Conservation (phyloP, 306 rosid species). For the Prunus padus region DNA sequence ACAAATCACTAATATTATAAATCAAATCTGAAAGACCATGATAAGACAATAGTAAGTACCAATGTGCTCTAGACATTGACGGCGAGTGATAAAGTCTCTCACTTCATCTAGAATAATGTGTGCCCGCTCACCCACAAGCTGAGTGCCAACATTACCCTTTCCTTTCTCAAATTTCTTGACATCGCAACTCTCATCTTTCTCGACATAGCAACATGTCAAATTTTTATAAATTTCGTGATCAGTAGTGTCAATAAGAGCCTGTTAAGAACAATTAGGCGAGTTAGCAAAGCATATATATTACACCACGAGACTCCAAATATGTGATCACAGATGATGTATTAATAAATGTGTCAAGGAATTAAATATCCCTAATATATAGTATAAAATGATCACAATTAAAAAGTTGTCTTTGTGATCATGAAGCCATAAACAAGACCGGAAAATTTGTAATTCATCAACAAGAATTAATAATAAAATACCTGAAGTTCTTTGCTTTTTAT, state of each 20-base stretch:
- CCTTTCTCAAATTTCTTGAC: constrained; percentile 41
- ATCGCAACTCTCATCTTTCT: constrained; percentile 7
- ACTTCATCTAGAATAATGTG: constrained; percentile 79
- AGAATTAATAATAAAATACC: neutral
- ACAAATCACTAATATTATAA: constrained; percentile 11
- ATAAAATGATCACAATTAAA: neutral
- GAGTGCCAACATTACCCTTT: constrained; percentile 87
- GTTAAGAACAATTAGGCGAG: constrained; percentile 20
- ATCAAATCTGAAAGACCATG: constrained; percentile 9
- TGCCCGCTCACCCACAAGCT: constrained; percentile 85
- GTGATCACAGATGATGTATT: neutral
- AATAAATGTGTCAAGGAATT: neutral
- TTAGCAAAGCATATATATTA: constrained; percentile 9
- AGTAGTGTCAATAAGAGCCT: constrained; percentile 80
- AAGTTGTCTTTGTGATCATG: neutral
- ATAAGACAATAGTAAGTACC: constrained; percentile 47
- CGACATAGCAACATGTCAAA: constrained; percentile 66
- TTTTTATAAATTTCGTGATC: constrained; percentile 71
- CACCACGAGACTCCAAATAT: neutral
- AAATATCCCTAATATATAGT: neutral
- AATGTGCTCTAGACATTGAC: constrained; percentile 71
- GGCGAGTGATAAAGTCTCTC: constrained; percentile 55
- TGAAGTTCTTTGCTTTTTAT: neutral
- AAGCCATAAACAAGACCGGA: neutral
- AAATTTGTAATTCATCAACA: neutral